phyloP scores from a whole-genome alignment of 2,329 filamentous ascomycete species.

The Magnaporthiopsis poae region DNA sequence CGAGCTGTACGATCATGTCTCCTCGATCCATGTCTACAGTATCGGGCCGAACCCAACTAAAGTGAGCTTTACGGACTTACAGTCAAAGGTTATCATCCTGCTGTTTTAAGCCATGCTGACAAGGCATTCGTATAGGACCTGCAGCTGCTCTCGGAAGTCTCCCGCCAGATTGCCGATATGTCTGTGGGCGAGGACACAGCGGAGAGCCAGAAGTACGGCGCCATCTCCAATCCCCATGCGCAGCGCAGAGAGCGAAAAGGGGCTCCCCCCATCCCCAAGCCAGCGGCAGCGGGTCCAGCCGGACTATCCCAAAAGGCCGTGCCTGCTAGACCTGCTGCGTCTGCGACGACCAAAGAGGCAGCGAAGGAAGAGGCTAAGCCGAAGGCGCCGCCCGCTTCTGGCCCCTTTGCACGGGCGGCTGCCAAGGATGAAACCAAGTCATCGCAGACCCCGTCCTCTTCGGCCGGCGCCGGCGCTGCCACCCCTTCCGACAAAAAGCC shows the following conservation, averaged over 20 bases:
- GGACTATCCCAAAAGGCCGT: slow-evolving; percentile 9
- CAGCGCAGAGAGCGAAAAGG: slow-evolving; percentile 36
- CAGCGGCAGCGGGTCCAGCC: not conserved
- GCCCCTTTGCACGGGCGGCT: slow-evolving; percentile 15
- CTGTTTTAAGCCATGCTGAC: not conserved
- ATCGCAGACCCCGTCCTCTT: slow-evolving; percentile 19
- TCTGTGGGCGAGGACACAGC: slow-evolving; percentile 49
- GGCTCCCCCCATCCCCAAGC: not conserved
- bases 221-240: slow-evolving; percentile 65
- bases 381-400: not conserved
- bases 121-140: slow-evolving; percentile 37
- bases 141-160: slow-evolving; percentile 60
- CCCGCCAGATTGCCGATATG: slow-evolving; percentile 50
- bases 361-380: slow-evolving; percentile 28
- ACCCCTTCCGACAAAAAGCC: slow-evolving; percentile 25
- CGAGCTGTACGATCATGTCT: slow-evolving; percentile 59
- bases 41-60: slow-evolving; percentile 61
- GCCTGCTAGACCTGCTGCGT: slow-evolving; percentile 14
- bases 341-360: slow-evolving; percentile 20
- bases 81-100: not conserved
- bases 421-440: slow-evolving; percentile 27
- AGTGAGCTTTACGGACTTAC: slow-evolving; percentile 25
- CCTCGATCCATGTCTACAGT: slow-evolving; percentile 80
- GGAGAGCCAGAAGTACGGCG: slow-evolving; percentile 56
- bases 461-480: slow-evolving; percentile 23